Base-by-base conservation (phyloP, 78 protist species). In the Acrasis kona region DNA sequence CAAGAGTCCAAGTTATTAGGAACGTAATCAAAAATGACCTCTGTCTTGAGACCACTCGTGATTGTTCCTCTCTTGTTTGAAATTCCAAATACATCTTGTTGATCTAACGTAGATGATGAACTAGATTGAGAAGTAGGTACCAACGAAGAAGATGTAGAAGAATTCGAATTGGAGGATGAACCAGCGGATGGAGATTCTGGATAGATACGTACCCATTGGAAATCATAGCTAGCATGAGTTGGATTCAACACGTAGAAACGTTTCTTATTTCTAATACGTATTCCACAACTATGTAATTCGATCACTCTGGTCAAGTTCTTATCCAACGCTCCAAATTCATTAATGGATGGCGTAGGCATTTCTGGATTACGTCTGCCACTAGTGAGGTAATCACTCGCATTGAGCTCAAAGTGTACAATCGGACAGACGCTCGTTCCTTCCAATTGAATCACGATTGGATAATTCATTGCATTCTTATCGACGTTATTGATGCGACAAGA, bases 241-340 rank as follows among this genome's bases (percentile, higher is more conserved):
- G 94, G 94, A 74, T 90, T 90, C 41, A 86, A 28, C 30, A 90
- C 39, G 69, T 3, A 61, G 82, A 90, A 90, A 29, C 79, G 68
- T 70, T n/a, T 40, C 42, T 85, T 77, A 76, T 78, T 81, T 10
- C 85, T 76, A 35, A 90, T 87, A 29, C 42, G 35, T 37, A 81
- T 40, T 27, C 94, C 94, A 5, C 73, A 68, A 10, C 81, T 75
- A 31, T 35, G 35, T 70, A 90, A 78, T 77, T 90, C 91, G 73
- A 90, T 28, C 31, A 79, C 86, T 10, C 77, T 36, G 28, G 87
- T 69, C 6, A 8, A 4, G 4, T 83, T 77, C 37, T 89, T 84
- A 61, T 82, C 65, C 0, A 84, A 58, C 1, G 70, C 81, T 9
- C 65, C 61, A 12, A 2, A 0, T 10, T 83, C 89, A 0, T 50